Conservation (phyloP, 257 asterid species). For the Salvia hispanica region DNA sequence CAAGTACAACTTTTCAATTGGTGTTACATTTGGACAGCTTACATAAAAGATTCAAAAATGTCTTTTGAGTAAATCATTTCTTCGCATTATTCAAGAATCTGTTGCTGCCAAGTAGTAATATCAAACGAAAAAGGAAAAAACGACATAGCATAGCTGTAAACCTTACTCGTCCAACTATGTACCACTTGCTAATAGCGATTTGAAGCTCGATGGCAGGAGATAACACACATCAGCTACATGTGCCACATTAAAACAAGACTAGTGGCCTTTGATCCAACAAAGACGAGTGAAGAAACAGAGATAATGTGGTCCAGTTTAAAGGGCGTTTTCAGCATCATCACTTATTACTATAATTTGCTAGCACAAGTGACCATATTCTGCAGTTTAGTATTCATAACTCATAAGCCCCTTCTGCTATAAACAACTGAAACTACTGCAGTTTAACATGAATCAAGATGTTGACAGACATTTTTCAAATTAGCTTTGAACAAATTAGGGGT, state of each 20-base stretch:
- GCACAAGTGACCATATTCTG: not conserved
- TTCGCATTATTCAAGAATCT: too few species aligned
- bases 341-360: too few species aligned
- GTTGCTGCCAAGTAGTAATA: too few species aligned
- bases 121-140: slow-evolving; percentile 22
- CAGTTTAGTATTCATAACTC: not conserved
- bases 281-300: not conserved
- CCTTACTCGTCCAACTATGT: too few species aligned
- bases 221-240: too few species aligned
- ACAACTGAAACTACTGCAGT: slow-evolving; percentile 42
- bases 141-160: too few species aligned
- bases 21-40: not conserved
- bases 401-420: not conserved
- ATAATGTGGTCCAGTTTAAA: slow-evolving; percentile 36
- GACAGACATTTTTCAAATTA: slow-evolving; percentile 26
- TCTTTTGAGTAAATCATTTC: too few species aligned
- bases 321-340: not conserved
- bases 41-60: too few species aligned
- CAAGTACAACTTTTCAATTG: not conserved
- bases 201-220: too few species aligned
- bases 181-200: too few species aligned
- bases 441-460: slow-evolving; percentile 22
- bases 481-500: slow-evolving; percentile 37
- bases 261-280: too few species aligned
- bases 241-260: too few species aligned